These are phyloP conservation scores for Trichoderma lentiforme DNA, from an alignment of 2,329 filamentous ascomycete species.

Conservation along the genomic window DNA sequence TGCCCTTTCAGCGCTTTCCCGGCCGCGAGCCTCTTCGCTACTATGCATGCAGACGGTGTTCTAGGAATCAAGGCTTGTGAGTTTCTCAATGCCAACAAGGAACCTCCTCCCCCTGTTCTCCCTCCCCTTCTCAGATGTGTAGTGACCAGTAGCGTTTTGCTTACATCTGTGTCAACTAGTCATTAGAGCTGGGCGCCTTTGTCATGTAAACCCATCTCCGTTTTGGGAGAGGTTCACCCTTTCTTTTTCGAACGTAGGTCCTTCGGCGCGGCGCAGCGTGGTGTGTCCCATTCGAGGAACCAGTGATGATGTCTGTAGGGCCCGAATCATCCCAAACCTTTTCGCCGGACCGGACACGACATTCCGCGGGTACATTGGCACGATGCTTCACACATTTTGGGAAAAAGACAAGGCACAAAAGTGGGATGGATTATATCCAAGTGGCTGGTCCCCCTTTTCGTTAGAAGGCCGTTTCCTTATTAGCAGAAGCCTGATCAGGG, in stretches of 20 bases:
- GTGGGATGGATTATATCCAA: background rate
- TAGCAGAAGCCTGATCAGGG: background rate
- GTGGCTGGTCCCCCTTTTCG: background rate
- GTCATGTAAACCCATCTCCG: background rate
- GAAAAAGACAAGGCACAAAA: background rate
- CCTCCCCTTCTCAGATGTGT: too few species aligned
- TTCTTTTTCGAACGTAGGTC: too few species aligned
- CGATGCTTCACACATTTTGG: background rate
- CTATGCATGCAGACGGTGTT: background rate
- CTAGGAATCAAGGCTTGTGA: background rate
- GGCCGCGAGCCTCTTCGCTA: background rate
- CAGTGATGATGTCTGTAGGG: background rate
- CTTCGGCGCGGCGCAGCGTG: background rate
- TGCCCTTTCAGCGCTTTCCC: background rate
- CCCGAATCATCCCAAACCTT: background rate
- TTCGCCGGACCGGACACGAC: too few species aligned
- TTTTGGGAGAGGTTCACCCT: too few species aligned
- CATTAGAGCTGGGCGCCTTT: background rate
- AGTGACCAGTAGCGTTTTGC: background rate
- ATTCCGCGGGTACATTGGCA: background rate
- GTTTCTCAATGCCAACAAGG: background rate
- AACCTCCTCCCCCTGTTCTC: too few species aligned
- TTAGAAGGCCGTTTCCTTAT: background rate
- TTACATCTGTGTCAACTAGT: background rate
- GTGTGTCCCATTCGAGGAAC: background rate